Conservation (phyloP, 106 monocot species). For the Phalaenopsis equestris region DNA sequence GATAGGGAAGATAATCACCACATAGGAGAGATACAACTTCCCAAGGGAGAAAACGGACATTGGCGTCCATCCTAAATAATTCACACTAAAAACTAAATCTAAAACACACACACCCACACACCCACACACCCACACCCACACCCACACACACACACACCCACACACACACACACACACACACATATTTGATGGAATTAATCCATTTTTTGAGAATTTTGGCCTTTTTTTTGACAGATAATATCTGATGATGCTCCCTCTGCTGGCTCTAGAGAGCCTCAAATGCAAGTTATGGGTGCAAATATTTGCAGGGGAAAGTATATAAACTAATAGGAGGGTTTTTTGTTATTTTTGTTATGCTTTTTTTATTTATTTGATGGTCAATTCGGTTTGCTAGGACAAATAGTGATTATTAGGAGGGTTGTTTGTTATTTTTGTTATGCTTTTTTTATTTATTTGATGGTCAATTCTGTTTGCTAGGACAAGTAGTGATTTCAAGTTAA, state of each 20-base stretch:
- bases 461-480: neutral
- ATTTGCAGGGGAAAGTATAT: neutral
- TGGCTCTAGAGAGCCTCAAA: neutral
- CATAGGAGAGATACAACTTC: no score
- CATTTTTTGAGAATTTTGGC: neutral
- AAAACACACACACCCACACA: no score
- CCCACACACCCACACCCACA: no score
- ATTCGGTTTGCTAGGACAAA: neutral
- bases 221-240: neutral
- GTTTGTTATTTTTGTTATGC: neutral
- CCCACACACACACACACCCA: no score
- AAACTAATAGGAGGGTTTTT: neutral
- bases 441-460: neutral
- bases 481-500: neutral
- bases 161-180: no score
- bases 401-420: neutral
- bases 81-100: no score
- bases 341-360: neutral
- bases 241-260: neutral
- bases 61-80: no score
- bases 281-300: neutral
- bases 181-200: neutral
- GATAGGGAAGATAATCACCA: no score
- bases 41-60: no score
- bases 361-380: neutral